A percentile compares a stretch with the other conserved stretches of the same genome.
Conservation (phyloP, 2,329 filamentous ascomycete genomes). For the Lecanicillium sp. region DNA sequence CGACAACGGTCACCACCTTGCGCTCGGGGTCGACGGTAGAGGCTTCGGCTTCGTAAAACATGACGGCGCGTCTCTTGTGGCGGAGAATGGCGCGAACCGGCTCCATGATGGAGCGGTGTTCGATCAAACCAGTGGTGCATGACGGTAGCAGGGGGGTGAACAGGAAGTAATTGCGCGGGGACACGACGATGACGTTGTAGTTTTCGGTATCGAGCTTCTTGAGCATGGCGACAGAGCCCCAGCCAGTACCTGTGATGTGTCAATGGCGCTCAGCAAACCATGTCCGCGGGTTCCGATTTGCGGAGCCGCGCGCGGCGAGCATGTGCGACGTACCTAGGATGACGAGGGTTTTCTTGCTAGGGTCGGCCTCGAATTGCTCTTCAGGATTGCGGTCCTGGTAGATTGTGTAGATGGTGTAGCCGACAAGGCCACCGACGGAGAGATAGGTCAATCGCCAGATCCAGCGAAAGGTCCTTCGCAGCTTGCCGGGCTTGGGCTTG, state of each 20-base stretch:
- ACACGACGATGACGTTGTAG: constrained; percentile 98
- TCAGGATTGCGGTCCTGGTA: constrained; percentile 75
- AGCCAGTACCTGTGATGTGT: constrained; percentile 68
- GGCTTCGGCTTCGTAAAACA: constrained; percentile 96
- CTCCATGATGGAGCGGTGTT: constrained; percentile 99
- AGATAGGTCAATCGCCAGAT: constrained; percentile 78
- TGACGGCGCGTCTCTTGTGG: constrained; percentile 87
- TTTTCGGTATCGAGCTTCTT: constrained; percentile 99
- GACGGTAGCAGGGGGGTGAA: constrained; percentile 96
- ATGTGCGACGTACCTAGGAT: constrained; percentile 63
- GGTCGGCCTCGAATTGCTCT: constrained; percentile 72
- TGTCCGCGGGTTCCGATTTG: background rate
- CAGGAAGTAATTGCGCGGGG: constrained; percentile 98
- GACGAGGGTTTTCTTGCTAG: constrained; percentile 92
- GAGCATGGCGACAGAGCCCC: constrained; percentile 89
- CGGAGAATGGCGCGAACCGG: constrained; percentile 92
- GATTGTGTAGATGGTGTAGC: constrained; percentile 70
- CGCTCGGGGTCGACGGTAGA: constrained; percentile 91
- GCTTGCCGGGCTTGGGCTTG: constrained; percentile 47
- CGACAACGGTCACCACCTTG: constrained; percentile 81
- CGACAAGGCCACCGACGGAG: constrained; percentile 60
- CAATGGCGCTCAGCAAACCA: too few species aligned
- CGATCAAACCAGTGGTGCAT: constrained; percentile 93
- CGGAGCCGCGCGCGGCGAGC: background rate
- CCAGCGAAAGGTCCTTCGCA: constrained; percentile 66